Percentiles rank a stretch among this genome's conserved stretches.
Evolutionary conservation across 495 filamentous ascomycete species (phyloP).

Genomic region (Pyrenopolyporus hunteri): DNA sequence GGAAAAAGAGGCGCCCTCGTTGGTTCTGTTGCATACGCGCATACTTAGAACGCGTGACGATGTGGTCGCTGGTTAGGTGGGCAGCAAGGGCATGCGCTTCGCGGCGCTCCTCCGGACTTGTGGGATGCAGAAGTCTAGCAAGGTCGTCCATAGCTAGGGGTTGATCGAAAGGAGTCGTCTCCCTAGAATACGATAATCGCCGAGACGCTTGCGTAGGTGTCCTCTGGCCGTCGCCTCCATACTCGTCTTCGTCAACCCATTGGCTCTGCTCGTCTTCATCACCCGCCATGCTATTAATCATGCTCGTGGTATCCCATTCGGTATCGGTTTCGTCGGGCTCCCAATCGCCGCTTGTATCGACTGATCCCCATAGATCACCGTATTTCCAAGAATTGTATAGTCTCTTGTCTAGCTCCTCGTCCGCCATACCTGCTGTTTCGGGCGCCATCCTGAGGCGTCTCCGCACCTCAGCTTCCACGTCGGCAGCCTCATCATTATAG

Average conservation of each 20-base stretch:
- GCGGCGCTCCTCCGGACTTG: conserved; percentile 73
- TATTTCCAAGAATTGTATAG: conserved; percentile 81
- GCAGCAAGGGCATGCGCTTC: conserved; percentile 84
- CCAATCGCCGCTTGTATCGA: conserved; percentile 77
- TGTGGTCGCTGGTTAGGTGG: conserved; percentile 70
- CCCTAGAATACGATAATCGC: conserved; percentile 53
- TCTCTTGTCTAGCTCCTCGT: conserved; percentile 70
- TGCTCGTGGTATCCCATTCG: conserved; percentile 61
- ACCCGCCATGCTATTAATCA: conserved; percentile 30
- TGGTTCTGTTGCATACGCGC: conserved; percentile 67
- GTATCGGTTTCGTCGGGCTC: conserved; percentile 50
- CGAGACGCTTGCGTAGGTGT: conserved; percentile 70
- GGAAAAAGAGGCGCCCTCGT: conserved; percentile 67
- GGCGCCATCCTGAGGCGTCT: conserved; percentile 51
- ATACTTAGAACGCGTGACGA: conserved; percentile 83
- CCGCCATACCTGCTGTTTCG: conserved; percentile 46
- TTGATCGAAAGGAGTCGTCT: conserved; percentile 66
- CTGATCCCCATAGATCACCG: conserved; percentile 81
- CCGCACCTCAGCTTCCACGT: conserved; percentile 74
- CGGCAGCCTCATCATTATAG: conserved; percentile 40
- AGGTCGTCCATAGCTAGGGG: conserved; percentile 71
- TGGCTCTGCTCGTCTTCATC: conserved; percentile 47
- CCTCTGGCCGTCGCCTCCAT: conserved; percentile 62
- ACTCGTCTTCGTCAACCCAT: conserved; percentile 45
- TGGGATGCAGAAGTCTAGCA: conserved; percentile 83